phyloP scores from a whole-genome alignment of 2,329 filamentous ascomycete species.

The Apiospora pterosperma region DNA sequence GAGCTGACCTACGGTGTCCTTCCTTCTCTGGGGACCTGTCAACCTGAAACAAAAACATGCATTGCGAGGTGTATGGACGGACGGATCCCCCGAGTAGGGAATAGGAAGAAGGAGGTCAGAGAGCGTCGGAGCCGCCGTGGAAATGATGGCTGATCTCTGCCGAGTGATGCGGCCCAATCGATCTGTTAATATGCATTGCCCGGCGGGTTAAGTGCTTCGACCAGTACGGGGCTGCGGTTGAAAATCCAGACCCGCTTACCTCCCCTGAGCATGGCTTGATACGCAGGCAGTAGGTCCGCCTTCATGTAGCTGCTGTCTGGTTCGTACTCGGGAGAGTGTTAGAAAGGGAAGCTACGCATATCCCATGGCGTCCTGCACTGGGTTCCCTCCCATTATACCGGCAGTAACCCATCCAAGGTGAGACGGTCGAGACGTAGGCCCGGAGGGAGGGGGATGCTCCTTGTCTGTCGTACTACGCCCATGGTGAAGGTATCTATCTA shows the following conservation, averaged over 20 bases:
- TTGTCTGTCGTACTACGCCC: neutral
- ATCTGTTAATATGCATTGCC: too few species aligned
- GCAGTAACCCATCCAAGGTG: neutral
- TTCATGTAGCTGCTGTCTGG: neutral
- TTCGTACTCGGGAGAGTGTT: neutral
- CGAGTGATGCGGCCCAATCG: neutral
- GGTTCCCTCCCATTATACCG: neutral
- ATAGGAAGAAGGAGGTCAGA: neutral
- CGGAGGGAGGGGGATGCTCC: neutral
- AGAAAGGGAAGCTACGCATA: neutral
- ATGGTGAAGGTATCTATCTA: neutral
- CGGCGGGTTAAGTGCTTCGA: too few species aligned
- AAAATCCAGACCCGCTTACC: neutral
- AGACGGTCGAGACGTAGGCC: neutral
- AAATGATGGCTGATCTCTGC: neutral
- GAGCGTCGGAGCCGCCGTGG: neutral
- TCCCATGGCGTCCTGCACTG: neutral
- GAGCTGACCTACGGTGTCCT: too few species aligned
- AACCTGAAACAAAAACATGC: neutral
- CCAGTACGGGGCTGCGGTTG: neutral
- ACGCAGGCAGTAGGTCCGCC: neutral
- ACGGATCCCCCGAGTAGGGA: neutral
- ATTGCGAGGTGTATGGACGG: neutral
- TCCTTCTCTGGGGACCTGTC: neutral
- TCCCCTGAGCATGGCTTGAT: neutral